Evolutionary conservation across 257 asterid species (phyloP).

Genomic region (Dorcoceras hygrometricum): DNA sequence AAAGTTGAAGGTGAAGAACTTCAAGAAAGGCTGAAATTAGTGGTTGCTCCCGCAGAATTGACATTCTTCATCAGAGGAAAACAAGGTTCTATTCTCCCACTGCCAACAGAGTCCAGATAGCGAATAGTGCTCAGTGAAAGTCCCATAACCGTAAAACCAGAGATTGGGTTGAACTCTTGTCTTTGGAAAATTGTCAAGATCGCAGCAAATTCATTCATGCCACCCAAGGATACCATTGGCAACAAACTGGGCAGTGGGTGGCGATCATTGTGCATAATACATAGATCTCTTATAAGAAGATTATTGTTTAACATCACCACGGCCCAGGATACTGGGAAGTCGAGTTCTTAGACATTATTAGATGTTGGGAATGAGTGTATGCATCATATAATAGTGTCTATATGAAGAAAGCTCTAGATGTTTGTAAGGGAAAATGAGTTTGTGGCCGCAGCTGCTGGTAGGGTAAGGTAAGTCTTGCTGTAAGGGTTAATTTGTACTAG

Average conservation of each 20-base stretch:
- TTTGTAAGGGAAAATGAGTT: too few relatives aligned
- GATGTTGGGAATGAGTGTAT: background rate
- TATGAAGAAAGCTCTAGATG: background rate
- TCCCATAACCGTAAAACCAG: conserved; percentile 3
- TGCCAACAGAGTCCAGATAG: conserved; percentile 54
- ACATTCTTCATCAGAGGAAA: conserved; percentile 70
- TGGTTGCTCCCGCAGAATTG: conserved; percentile 92
- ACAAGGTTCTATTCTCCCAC: conserved; percentile 69
- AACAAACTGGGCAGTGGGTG: conserved; percentile 6
- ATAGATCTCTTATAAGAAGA: conserved; percentile 19
- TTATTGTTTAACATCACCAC: background rate
- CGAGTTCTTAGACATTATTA: background rate
- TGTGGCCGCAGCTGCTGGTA: too few relatives aligned
- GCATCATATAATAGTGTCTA: background rate
- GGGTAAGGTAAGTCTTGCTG: background rate
- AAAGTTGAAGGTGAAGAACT: conserved; percentile 96
- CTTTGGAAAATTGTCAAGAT: background rate
- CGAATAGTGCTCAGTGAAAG: conserved; percentile 1
- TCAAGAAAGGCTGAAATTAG: conserved; percentile 80
- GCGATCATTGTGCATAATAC: conserved; percentile 26
- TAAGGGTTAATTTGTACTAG: background rate
- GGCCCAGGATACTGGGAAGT: background rate
- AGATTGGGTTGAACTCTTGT: conserved; percentile 4
- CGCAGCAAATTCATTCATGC: conserved; percentile 6
- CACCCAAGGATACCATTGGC: background rate